phyloP scores from a whole-genome alignment of 352 stramenopile genomes.

The Globisporangium radiosum region DNA sequence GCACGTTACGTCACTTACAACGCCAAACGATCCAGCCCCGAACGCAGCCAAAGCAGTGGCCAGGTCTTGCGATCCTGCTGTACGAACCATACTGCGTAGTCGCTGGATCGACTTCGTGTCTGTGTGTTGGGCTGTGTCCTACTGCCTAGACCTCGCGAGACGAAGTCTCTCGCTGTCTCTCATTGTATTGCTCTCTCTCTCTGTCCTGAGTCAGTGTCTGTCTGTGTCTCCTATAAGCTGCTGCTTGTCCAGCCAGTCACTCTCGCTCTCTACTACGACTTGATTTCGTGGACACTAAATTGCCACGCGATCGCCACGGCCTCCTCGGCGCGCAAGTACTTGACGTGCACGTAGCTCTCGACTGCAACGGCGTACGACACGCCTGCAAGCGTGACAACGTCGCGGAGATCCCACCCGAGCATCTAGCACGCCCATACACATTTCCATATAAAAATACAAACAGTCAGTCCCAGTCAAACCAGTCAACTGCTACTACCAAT shows the following conservation, averaged over 20 bases:
- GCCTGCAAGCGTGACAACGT: conserved; percentile 39
- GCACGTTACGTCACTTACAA: too few relatives aligned
- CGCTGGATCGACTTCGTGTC: too few relatives aligned
- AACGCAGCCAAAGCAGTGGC: too few relatives aligned
- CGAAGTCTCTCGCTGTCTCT: too few relatives aligned
- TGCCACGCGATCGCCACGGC: conserved; percentile 41
- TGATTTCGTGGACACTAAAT: conserved; percentile 29
- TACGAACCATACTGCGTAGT: too few relatives aligned
- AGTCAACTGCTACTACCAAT: conserved; percentile 3
- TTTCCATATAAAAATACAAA: too few relatives aligned
- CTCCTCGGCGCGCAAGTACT: conserved; percentile 43
- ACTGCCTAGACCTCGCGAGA: too few relatives aligned
- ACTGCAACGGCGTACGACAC: conserved; percentile 41
- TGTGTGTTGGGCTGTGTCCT: too few relatives aligned
- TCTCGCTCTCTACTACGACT: conserved; percentile 10
- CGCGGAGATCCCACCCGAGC: conserved; percentile 51
- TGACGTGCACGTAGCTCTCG: conserved; percentile 31
- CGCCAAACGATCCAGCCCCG: too few relatives aligned
- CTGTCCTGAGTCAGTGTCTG: neutral
- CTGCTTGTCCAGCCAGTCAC: neutral
- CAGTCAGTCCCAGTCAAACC: neutral
- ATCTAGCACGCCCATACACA: conserved; percentile 17
- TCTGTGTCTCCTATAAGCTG: neutral
- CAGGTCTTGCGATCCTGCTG: too few relatives aligned
- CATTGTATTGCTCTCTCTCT: too few relatives aligned